Evolutionary conservation across 441 rosid genomes (phyloP).

Genomic region (Metrosideros polymorpha): DNA sequence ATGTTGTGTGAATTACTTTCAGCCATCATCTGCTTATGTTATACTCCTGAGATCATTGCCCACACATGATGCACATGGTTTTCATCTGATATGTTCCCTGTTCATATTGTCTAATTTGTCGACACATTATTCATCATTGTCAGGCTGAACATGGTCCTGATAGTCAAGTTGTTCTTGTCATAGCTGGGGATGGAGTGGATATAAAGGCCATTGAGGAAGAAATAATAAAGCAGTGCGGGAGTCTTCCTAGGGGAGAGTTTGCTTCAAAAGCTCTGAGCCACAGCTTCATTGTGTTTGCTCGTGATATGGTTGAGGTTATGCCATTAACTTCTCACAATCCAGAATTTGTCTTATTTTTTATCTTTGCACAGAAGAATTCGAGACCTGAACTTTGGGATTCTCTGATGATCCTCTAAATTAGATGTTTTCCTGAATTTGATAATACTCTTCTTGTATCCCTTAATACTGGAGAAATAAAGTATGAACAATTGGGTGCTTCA

Average conservation of each 20-base stretch:
- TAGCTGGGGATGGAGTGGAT: conserved; percentile 70
- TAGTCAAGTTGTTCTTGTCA: conserved; percentile 91
- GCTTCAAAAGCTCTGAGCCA: conserved; percentile 75
- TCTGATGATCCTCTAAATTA: accelerated
- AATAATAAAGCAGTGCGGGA: conserved; percentile 55
- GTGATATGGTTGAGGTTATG: conserved; percentile 74
- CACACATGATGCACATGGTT: not conserved
- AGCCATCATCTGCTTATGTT: not conserved
- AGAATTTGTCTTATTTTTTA: not conserved
- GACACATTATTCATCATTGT: not conserved
- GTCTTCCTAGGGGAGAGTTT: conserved; percentile 79
- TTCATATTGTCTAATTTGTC: not conserved
- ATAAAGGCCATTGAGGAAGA: conserved; percentile 72
- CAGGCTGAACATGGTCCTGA: conserved; percentile 99
- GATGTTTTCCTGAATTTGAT: accelerated
- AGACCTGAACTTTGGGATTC: not conserved
- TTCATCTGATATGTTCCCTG: not conserved
- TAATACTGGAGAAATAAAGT: not conserved
- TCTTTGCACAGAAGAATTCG: not conserved
- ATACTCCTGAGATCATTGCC: not conserved
- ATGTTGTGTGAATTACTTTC: not conserved
- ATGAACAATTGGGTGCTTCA: accelerated
- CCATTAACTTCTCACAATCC: not conserved
- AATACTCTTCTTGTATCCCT: not conserved
- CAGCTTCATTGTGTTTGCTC: conserved; percentile 73